phyloP scores from a whole-genome alignment of 371 early-diverging fungal species.

The Mortierella sp. region DNA sequence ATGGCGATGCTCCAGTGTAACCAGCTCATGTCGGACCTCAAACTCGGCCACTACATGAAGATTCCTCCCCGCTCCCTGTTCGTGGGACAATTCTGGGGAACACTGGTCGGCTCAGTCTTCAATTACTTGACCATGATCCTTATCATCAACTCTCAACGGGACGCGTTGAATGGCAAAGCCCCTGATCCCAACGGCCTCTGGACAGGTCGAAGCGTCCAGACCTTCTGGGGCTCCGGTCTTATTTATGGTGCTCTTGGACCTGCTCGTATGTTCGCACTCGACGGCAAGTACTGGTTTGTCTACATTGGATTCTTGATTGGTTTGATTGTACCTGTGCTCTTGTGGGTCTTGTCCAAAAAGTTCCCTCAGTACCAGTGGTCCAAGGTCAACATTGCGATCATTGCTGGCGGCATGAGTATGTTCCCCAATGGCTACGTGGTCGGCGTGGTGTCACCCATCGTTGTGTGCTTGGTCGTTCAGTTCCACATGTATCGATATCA shows the following conservation, averaged over 20 bases:
- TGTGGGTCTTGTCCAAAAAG: conserved; percentile 59
- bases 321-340: conserved; percentile 57
- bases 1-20: conserved; percentile 61
- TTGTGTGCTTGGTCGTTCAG: conserved; percentile 57
- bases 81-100: conserved; percentile 69
- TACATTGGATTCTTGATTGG: conserved; percentile 62
- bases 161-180: conserved; percentile 41
- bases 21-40: conserved; percentile 64
- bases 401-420: conserved; percentile 57
- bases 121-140: conserved; percentile 63
- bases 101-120: conserved; percentile 65
- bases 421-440: conserved; percentile 58
- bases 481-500: conserved; percentile 58
- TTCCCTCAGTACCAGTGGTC: conserved; percentile 48
- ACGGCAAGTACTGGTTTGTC: conserved; percentile 57
- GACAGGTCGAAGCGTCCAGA: conserved; percentile 61
- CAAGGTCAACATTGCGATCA: conserved; percentile 59
- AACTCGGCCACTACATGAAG: conserved; percentile 82
- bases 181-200: conserved; percentile 62
- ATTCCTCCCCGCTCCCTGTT: conserved; percentile 75
- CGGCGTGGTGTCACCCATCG: conserved; percentile 57
- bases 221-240: conserved; percentile 68
- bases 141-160: conserved; percentile 59
- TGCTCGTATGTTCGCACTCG: conserved; percentile 58
- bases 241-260: conserved; percentile 74